These are phyloP conservation scores for Coniferiporia weirii DNA, from an alignment of 1,284 basidiomycete species.

Conservation along the genomic window DNA sequence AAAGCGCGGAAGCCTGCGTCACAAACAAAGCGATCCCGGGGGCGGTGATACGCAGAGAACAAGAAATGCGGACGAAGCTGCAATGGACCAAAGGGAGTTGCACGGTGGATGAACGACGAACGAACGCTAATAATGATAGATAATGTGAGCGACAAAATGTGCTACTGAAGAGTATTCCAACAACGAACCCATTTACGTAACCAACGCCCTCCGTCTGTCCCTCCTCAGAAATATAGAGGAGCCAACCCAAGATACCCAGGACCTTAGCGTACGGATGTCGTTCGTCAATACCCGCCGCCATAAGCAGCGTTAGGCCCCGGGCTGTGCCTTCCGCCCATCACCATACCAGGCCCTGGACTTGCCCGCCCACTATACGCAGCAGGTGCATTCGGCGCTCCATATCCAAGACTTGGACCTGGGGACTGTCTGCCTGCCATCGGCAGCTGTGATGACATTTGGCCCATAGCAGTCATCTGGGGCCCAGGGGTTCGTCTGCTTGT, in stretches of 20 bases:
- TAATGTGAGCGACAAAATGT: not conserved
- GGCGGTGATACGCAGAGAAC: not conserved
- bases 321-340: not conserved
- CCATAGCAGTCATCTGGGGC: constrained; percentile 40
- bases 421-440: constrained; percentile 8
- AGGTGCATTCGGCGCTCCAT: not conserved
- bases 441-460: not conserved
- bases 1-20: not conserved
- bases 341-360: constrained; percentile 13
- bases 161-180: not conserved
- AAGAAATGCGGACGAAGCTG: not conserved
- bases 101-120: not conserved
- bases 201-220: not conserved
- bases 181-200: not conserved
- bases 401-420: constrained; percentile 7
- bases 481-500: constrained; percentile 41
- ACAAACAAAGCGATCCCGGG: not conserved
- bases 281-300: constrained; percentile 10
- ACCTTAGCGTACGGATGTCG: not conserved
- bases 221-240: not conserved
- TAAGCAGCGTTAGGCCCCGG: constrained; percentile 12
- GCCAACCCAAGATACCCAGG: not conserved
- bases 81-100: not conserved
- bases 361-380: not conserved
- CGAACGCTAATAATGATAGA: not conserved